phyloP scores from a whole-genome alignment of 148 eudicot genomes.

The Selenicereus undatus region DNA sequence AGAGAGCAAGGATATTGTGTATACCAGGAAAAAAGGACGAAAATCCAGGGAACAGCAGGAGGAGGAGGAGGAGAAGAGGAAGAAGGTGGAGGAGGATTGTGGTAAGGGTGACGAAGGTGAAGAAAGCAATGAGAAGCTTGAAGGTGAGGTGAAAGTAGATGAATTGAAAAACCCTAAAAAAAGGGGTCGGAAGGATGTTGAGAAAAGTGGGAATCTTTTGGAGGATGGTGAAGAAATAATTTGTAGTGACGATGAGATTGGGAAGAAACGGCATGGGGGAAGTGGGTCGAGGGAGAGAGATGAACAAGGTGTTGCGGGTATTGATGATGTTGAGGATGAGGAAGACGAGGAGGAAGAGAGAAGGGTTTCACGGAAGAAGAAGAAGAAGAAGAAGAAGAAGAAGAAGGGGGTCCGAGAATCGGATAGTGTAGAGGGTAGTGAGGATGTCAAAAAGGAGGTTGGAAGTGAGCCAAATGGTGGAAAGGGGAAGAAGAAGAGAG shows the following conservation, averaged over 20 bases:
- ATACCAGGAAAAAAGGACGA: not conserved
- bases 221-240: not conserved
- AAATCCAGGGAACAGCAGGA: not conserved
- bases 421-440: not conserved
- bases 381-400: not conserved
- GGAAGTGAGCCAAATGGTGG: not conserved
- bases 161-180: slow-evolving; percentile 2
- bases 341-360: not conserved
- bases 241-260: not conserved
- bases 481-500: not conserved
- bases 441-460: not conserved
- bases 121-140: slow-evolving; percentile 1
- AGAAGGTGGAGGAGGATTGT: not conserved
- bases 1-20: not conserved
- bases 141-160: not conserved
- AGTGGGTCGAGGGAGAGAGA: not conserved
- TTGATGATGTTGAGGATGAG: not conserved
- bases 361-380: not conserved
- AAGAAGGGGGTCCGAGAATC: not conserved
- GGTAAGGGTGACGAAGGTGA: not conserved
- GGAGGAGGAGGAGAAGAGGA: not conserved
- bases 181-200: not conserved
- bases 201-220: not conserved
- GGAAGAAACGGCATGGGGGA: not conserved
- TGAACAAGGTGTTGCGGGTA: not conserved